Evolutionary conservation across 177 flowering plant genomes (phyloP).

Genomic region (Vitis hybrid): DNA sequence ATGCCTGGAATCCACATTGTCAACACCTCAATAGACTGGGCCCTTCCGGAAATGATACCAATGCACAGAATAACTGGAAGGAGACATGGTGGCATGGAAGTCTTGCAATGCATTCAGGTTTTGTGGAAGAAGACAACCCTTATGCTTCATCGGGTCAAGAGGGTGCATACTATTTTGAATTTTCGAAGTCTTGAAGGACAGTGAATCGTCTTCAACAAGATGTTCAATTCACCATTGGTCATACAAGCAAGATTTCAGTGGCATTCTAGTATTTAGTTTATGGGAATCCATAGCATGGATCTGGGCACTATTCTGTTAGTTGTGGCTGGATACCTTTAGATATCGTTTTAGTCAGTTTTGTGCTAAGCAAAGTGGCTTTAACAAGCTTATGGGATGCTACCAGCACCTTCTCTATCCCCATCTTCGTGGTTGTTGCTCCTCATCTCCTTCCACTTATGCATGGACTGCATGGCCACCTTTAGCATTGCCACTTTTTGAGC

Average conservation of each 20-base stretch:
- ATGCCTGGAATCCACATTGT: constrained; percentile 95
- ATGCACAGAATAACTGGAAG: constrained; percentile 89
- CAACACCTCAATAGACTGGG: constrained; percentile 74
- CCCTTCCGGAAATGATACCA: constrained; percentile 88
- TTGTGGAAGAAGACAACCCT: constrained; percentile 84
- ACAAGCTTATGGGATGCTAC: constrained; percentile 51
- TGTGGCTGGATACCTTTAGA: constrained; percentile 84
- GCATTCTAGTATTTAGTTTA: constrained; percentile 92
- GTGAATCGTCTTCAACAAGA: constrained; percentile 97
- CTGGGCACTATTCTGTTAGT: constrained; percentile 71
- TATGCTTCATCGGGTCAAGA: constrained; percentile 57
- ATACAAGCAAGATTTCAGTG: constrained; percentile 60
- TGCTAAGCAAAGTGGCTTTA: constrained; percentile 14
- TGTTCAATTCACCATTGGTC: constrained; percentile 76
- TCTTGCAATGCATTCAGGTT: constrained; percentile 70
- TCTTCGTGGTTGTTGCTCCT: constrained; percentile 40
- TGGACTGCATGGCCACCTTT: no score
- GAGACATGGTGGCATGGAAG: constrained; percentile 99
- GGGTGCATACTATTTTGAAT: constrained; percentile 85
- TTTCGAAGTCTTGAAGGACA: constrained; percentile 92
- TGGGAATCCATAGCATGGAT: constrained; percentile 82
- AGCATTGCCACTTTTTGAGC: no score
- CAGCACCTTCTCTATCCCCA: constrained; percentile 60
- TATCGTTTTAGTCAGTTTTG: constrained; percentile 32
- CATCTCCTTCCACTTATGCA: no score